These are phyloP conservation scores for Alternaria rosae DNA, from an alignment of 2,329 filamentous ascomycete genomes.

Conservation along the genomic window DNA sequence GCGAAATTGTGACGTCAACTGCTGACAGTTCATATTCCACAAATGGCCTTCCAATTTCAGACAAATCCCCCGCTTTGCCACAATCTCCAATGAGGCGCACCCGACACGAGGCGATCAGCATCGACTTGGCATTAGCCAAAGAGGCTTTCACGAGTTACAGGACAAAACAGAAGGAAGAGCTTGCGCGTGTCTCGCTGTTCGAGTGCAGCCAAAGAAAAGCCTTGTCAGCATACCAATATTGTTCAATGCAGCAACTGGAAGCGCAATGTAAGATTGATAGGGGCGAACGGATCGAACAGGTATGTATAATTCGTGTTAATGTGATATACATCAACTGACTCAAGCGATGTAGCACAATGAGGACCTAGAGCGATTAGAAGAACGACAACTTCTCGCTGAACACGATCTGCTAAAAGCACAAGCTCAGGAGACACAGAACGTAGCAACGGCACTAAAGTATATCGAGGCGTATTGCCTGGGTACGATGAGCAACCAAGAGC, in stretches of 20 bases:
- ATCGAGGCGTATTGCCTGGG: slow-evolving; percentile 59
- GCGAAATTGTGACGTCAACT: slow-evolving; percentile 35
- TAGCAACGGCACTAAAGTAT: slow-evolving; percentile 55
- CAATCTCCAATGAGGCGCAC: slow-evolving; percentile 13
- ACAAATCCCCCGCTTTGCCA: slow-evolving; percentile 13
- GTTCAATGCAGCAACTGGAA: slow-evolving; percentile 29
- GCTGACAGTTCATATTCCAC: slow-evolving; percentile 24
- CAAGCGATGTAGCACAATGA: slow-evolving; percentile 44
- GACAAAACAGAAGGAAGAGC: slow-evolving; percentile 40
- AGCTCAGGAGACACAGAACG: slow-evolving; percentile 52
- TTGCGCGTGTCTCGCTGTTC: slow-evolving; percentile 40
- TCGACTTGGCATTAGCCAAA: slow-evolving; percentile 32
- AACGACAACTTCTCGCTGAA: slow-evolving; percentile 54
- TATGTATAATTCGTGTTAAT: slow-evolving; percentile 19
- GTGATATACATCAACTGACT: slow-evolving; percentile 21
- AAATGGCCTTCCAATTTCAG: slow-evolving; percentile 10
- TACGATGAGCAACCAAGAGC: slow-evolving; percentile 32
- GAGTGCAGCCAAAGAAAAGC: slow-evolving; percentile 45
- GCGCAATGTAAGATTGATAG: slow-evolving; percentile 30
- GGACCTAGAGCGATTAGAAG: slow-evolving; percentile 53
- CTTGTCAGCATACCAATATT: slow-evolving; percentile 34
- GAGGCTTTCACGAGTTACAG: slow-evolving; percentile 38
- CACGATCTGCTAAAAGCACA: slow-evolving; percentile 53
- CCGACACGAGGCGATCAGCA: slow-evolving; percentile 26
- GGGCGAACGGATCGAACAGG: slow-evolving; percentile 36